Conservation (phyloP, 73 alveolate genomes). For the Paramecium biaurelia region DNA sequence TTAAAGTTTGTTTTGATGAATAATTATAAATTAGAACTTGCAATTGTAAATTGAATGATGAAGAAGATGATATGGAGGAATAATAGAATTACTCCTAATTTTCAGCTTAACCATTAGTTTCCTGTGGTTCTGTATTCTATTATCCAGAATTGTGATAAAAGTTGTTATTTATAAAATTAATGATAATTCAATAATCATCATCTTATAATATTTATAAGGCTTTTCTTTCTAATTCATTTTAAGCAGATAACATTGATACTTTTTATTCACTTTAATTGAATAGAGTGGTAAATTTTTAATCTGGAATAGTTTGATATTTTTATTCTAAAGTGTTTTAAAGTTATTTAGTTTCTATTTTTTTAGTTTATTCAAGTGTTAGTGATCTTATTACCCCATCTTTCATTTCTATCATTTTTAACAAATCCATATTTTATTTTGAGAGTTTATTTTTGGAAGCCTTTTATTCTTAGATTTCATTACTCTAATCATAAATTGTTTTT, state of each 20-base stretch:
- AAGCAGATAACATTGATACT: neutral
- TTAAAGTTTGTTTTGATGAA: neutral
- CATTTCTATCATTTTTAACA: neutral
- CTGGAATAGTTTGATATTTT: neutral
- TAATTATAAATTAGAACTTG: conserved; percentile 18
- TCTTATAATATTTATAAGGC: conserved; percentile 3
- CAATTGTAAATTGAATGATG: neutral
- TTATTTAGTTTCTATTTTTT: neutral
- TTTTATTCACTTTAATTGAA: neutral
- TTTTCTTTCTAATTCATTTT: neutral
- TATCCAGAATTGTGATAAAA: neutral
- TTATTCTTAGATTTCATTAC: neutral
- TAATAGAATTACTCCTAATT: neutral
- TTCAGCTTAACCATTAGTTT: neutral
- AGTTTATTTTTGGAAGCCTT: neutral
- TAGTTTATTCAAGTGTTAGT: neutral
- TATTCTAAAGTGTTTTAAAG: neutral
- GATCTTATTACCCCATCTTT: neutral
- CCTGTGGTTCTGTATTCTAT: neutral
- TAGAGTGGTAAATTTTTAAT: neutral
- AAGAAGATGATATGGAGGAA: neutral
- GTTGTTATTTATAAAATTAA: neutral
- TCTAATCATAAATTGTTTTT: neutral
- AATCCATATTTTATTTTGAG: neutral
- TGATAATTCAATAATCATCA: neutral